Evolutionary conservation across 2,329 filamentous ascomycete species (phyloP), one percentile per base, ranked within the genome.

Genomic region (Endoconidiophora laricicola): DNA sequence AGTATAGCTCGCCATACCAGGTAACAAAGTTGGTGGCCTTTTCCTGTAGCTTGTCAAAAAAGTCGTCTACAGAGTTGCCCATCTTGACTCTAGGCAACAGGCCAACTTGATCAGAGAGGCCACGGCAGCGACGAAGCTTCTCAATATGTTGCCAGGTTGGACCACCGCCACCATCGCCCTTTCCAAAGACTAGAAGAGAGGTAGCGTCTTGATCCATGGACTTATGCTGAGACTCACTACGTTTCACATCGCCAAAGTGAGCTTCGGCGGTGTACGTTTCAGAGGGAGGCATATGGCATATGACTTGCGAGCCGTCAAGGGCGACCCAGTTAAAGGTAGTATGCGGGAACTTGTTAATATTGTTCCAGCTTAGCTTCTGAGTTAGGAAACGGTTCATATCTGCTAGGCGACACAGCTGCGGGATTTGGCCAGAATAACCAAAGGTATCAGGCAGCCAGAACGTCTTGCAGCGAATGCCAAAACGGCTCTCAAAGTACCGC

Each of bases 391-490:
- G 79, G 52, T 78, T 84, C 91, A 98, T 96, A 18, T 87, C 90
- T n/a, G 91, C 84, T 24, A 95, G 70, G 3, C 90, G 83, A 62
- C 87, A 96, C 40, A 98, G 71, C 61, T 98, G 91, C 10, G 91
- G 91, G 40, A 98, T 74, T 65, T 98, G 91, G 46, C 83, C 83
- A 0, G 88, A 95, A 66, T 98, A 98, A 12, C 91, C 91, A 66
- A 98, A 98, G 0, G 91, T 98, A 63, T 98, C 91, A 1, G 91
- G 91, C 5, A 98, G 74, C 91, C 91, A 98, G 66, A 98, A 98
- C 0, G 91, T 96, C 57, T 77, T 78, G 64, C 81, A 90, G 55
- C 91, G 79, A 59, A 84, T 76, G 41, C 91, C 91, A 62, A 98
- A 98, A 57, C 86, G 80, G 63, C 83, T 85, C 64, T 98, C 83